Evolutionary conservation across 2,329 filamentous ascomycete genomes (phyloP), one percentile per base, ranked within the genome.

Genomic region (Colletotrichum sp.): DNA sequence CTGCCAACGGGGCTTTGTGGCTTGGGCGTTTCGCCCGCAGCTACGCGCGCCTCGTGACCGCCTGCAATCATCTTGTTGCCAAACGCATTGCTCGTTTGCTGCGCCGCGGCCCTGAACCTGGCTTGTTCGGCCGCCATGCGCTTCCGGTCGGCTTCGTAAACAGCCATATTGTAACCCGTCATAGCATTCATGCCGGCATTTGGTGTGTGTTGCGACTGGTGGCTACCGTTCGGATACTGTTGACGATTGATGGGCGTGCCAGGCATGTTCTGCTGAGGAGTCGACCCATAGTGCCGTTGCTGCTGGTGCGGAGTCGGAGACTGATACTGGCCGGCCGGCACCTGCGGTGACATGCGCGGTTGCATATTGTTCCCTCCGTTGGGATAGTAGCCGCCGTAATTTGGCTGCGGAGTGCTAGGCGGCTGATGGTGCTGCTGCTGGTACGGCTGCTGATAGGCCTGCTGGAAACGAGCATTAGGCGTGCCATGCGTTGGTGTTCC

Each of bases 101-200:
- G 86, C 1, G 87, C 86, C 18, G 87, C 86, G 16, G 87, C 85
- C 30, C 88, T 82, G 5, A 87, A 88, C 71, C 88, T 87, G 9
- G 88, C 87, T 80, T 90, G 88, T 68, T 90, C 80, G 89, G 82
- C 63, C 89, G 69, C 64, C 26, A 76, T 86, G 70, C 88, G 86
- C 79, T 73, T 63, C 21, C 72, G 74, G n/a, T 76, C 74, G 43
- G 74, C 65, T 48, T 71, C 67, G 21, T 66, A 66, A 24, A 68
- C 71, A 36, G 70, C 71, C 36, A 71, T 60, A 16, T 76, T 73
- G 24, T 76, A 76, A 10, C 70, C 74, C 26, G 67, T 73, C 52
- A 75, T 57, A 24, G 74, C 26, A 36, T 68, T 74, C 34, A 75
- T 9, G 88, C 86, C 79, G 7, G 21, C 26, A 15, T 58, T 67